Conservation (phyloP, 2,329 filamentous ascomycete genomes). For the Colletotrichum sp. region DNA sequence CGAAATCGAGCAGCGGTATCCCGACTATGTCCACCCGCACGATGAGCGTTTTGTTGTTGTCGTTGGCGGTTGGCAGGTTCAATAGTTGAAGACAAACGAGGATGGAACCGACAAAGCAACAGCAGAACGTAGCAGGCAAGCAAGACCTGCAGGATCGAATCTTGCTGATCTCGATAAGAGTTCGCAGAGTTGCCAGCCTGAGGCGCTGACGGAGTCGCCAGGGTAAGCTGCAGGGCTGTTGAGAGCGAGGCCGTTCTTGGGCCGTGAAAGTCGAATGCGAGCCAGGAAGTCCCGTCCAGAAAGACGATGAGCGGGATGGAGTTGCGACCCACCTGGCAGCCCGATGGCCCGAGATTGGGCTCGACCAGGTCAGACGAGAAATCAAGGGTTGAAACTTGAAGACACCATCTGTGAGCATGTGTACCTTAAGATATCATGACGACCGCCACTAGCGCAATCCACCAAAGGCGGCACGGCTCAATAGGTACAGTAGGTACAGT, state of each 20-base stretch:
- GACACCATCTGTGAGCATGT: neutral
- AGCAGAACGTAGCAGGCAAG: neutral
- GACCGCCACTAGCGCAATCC: neutral
- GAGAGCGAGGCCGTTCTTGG: neutral
- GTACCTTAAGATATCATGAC: neutral
- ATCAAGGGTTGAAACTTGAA: neutral
- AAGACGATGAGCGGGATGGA: neutral
- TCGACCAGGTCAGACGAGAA: neutral
- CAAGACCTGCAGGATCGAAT: neutral
- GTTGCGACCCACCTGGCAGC: neutral
- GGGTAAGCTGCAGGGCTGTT: neutral
- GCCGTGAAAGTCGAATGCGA: neutral
- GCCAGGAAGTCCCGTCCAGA: neutral
- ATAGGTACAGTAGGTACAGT: neutral
- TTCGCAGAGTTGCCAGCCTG: neutral
- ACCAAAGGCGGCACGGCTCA: neutral
- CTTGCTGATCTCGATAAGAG: neutral
- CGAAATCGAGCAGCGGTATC: neutral
- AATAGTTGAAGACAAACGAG: neutral
- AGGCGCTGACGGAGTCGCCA: neutral
- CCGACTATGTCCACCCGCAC: neutral
- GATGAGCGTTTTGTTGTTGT: neutral
- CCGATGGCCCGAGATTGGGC: neutral
- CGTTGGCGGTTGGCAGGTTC: neutral
- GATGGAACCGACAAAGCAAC: neutral